Evolutionary conservation across 2,329 filamentous ascomycete genomes (phyloP).

Genomic region (Scedosporium dehoogii): DNA sequence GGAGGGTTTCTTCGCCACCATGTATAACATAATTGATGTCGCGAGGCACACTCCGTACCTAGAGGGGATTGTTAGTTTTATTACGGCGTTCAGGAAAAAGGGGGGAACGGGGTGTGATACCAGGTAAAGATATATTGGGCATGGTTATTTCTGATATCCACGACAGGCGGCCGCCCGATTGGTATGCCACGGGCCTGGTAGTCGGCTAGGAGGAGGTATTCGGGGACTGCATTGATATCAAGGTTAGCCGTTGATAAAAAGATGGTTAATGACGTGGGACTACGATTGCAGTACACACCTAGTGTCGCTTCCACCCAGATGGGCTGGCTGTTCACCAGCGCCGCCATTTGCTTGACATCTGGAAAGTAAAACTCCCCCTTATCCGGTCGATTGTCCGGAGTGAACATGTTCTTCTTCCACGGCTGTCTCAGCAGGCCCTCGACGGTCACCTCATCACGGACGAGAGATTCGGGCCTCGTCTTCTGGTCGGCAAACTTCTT

Average conservation of each 20-base stretch:
- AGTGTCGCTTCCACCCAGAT: slow-evolving; percentile 96
- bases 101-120: slow-evolving; percentile 41
- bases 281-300: slow-evolving; percentile 41
- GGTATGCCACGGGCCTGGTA: slow-evolving; percentile 75
- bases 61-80: slow-evolving; percentile 6
- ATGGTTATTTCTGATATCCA: slow-evolving; percentile 93
- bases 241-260: slow-evolving; percentile 9
- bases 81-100: not conserved
- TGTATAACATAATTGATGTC: slow-evolving; percentile 91
- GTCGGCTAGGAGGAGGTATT: slow-evolving; percentile 66
- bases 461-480: slow-evolving; percentile 56
- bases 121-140: slow-evolving; percentile 98
- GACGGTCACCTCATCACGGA: slow-evolving; percentile 61
- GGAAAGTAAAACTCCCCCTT: slow-evolving; percentile 89
- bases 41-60: slow-evolving; percentile 82
- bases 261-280: not conserved
- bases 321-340: slow-evolving; percentile 67
- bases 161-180: slow-evolving; percentile 77
- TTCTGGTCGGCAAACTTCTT: slow-evolving; percentile 61
- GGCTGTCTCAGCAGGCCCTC: slow-evolving; percentile 80
- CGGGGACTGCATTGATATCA: slow-evolving; percentile 57
- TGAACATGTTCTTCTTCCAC: slow-evolving; percentile 98
- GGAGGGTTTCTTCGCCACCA: slow-evolving; percentile 82
- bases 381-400: slow-evolving; percentile 77
- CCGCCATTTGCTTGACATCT: slow-evolving; percentile 86